A percentile compares a stretch with the other conserved stretches of the same genome.
Conservation (phyloP, 148 eudicot genomes). For the Agrostemma githago region DNA sequence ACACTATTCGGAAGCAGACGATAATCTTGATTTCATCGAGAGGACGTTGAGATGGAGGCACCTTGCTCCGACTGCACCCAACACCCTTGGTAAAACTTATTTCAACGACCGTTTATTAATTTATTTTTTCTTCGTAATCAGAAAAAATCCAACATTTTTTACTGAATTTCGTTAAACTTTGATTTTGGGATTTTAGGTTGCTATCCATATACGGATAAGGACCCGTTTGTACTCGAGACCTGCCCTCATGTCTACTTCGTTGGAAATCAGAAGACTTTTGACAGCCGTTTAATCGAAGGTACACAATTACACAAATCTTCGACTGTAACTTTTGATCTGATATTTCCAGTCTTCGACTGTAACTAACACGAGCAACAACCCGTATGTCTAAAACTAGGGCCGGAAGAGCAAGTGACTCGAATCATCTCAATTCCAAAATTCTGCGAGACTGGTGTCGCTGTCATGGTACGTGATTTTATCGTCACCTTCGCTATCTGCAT, state of each 20-base stretch:
- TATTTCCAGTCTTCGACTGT: not conserved
- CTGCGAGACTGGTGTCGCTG: constrained; percentile 81
- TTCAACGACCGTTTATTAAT: too few species aligned
- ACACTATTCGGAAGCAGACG: constrained; percentile 74
- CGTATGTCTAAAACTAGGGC: constrained; percentile 39
- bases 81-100: constrained; percentile 66
- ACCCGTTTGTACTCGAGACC: constrained; percentile 83
- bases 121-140: not conserved
- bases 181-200: constrained; percentile 61
- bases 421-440: constrained; percentile 82
- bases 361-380: not conserved
- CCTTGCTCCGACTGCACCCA: constrained; percentile 90
- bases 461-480: constrained; percentile 46
- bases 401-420: constrained; percentile 74
- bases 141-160: too few species aligned
- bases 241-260: constrained; percentile 96
- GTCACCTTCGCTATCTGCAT: constrained; percentile 4
- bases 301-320: constrained; percentile 5
- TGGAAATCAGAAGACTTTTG: constrained; percentile 63
- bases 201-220: constrained; percentile 90
- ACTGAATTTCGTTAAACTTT: not conserved
- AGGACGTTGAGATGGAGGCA: constrained; percentile 96
- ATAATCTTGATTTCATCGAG: constrained; percentile 71
- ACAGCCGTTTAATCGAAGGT: constrained; percentile 61
- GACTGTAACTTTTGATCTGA: constrained; percentile 7